Base-by-base conservation (phyloP, 2,329 filamentous ascomycete species). In the Monosporascus ibericus region DNA sequence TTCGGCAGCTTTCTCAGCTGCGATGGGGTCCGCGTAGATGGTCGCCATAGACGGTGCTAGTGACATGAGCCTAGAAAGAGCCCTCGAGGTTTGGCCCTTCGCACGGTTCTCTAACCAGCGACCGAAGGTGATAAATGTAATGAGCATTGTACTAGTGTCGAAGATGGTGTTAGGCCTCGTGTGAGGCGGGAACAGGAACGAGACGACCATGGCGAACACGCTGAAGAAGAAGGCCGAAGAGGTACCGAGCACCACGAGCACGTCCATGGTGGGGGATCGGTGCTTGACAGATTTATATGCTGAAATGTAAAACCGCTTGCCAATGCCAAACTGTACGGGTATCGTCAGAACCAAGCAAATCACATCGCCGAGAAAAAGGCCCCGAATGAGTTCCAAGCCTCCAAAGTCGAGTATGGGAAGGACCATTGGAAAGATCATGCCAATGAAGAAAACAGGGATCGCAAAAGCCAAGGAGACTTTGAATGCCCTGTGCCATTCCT, bases 171-270 rank as follows among this genome's bases (percentile, higher is more conserved):
- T 86, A 1, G 94, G 94, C 47, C 89, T 82, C 2, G 79, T 81
- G 66, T 97, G 90, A 6, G 90, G 88, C 22, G 82, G 75, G n/a
- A 82, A 76, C 15, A 88, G 60, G 20, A 97, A 68, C 0, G 91
- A 95, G 17, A 97, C 84, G 5, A 86, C 51, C 90, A 99, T 96
- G 17, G 90, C 83, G 47, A 89, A 83, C 60, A 91, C 74, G 68
- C 92, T 97, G 73, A 96, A 99, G 71, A 96, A 94, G 75, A 97
- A 99, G 20, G 94, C 94, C 22, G 91, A 87, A 0, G 92, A 95
- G 6, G 94, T 99, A 49, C 94, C 94, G 18, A 99, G 75, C 53
- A 96, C 89, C 50, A 99, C 89, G 22, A 99, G 79, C 1, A 97
- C 94, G 67, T 99, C 94, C 94, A 99, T 99, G 1, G 94, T 99